Percentiles rank a stretch among this genome's conserved stretches.
phyloP scores from a whole-genome alignment of 1,284 basidiomycete species.

The Ustilago sp. region DNA sequence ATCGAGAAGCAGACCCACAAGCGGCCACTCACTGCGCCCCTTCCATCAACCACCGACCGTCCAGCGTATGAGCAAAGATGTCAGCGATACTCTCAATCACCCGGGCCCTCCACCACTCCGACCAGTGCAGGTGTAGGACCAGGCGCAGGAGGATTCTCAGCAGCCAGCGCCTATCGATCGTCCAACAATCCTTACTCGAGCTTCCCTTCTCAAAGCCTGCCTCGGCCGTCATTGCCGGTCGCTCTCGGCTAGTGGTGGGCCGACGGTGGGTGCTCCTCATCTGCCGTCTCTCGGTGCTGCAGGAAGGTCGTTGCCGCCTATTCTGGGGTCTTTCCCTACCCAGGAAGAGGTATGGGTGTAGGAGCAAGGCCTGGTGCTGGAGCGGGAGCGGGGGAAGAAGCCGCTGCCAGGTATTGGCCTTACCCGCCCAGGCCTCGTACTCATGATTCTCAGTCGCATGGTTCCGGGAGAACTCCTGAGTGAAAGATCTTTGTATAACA shows the following conservation, averaged over 20 bases:
- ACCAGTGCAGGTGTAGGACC: conserved; percentile 6
- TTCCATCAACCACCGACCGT: conserved; percentile 26
- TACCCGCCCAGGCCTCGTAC: conserved; percentile 38
- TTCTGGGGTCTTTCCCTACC: conserved; percentile 43
- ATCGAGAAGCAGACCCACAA: conserved; percentile 16
- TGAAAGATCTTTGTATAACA: conserved; percentile 4
- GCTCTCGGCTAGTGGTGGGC: conserved; percentile 22
- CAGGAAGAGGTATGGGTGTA: conserved; percentile 18
- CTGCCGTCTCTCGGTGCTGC: conserved; percentile 36
- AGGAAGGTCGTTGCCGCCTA: conserved; percentile 46
- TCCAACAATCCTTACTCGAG: conserved; percentile 42
- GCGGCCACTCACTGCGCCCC: conserved; percentile 33
- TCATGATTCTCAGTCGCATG: conserved; percentile 17
- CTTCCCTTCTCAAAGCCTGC: conserved; percentile 48
- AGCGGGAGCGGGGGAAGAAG: conserved; percentile 22
- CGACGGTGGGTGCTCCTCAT: conserved; percentile 34
- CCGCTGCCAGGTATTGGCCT: conserved; percentile 29
- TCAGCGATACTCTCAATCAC: conserved; percentile 44
- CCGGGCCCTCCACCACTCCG: conserved; percentile 18
- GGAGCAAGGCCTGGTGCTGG: conserved; percentile 9
- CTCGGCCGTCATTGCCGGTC: conserved; percentile 41
- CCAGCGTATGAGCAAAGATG: conserved; percentile 41
- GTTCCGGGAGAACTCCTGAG: conserved; percentile 16
- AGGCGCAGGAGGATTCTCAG: conserved; percentile 26
- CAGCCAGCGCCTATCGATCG: conserved; percentile 42